Evolutionary conservation across 1,284 basidiomycete species (phyloP), one percentile per base, ranked within the genome.

Genomic region (Termitomyces sp.): DNA sequence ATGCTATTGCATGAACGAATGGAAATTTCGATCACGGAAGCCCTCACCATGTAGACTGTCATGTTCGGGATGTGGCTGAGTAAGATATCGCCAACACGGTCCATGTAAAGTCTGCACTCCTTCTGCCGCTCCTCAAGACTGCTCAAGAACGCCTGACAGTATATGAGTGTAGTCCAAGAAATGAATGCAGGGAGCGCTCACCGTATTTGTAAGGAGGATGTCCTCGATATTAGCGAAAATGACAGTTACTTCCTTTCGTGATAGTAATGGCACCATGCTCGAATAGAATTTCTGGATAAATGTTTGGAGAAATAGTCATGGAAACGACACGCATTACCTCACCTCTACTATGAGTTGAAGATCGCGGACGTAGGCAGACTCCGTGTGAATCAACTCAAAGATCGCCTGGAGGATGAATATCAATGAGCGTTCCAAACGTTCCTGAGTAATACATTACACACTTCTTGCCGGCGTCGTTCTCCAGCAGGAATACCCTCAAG

Each of bases 191-290:
- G 30, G 53, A 45, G 15, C 5, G 5, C 81, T 57, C 62, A 90
- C 89, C 17, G 92, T 94, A 64, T 95, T 94, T 52, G 84, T 88
- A 26, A 96, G 72, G 7, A 96, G 75, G 53, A 96, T 87, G 61
- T 95, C 93, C 65, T 98, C 94, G 28, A 98, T 80, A 63, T 98
- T 98, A 13, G 90, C 91, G 66, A 98, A 98, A 31, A 98, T 86
- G 45, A 90, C 90, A 0, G 81, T 85, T 15, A 87, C 78, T 2
- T 90, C 90, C 66, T 92, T 92, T 52, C 79, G 76, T 13, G 90
- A 86, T n/a, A 98, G 73, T 21, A 90, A 65, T 0, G 80, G 72
- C 46, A 95, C 71, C 70, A 97, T 75, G 57, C 81, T 83, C 1
- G 85, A 84, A 72, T 94, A 97, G 71, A 96, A 98, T 13, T 90